Evolutionary conservation across 768 basidiomycete genomes (phyloP), one percentile per base, ranked within the genome.

Genomic region (Gymnopilus junonius): DNA sequence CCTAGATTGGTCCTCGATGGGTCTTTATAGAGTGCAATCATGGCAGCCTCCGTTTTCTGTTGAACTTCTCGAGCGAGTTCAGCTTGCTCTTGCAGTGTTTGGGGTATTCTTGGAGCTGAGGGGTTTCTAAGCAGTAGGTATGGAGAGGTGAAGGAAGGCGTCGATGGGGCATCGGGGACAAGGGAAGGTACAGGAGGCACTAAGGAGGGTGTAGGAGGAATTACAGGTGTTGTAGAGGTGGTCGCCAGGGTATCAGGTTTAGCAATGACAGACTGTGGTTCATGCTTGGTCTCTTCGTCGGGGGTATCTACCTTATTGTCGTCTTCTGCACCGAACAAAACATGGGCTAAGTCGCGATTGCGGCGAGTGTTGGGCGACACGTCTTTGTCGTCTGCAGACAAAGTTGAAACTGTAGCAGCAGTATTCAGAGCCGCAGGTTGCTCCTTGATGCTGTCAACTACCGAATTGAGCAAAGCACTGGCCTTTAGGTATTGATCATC

Each of bases 281-380:
- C 57, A 17, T 65, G 25, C 40, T 59, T 59, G 23, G 58, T 46
- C 48, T 63, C 64, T 23, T 65, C 60, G 55, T 65, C 62, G 14
- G 31, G 43, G 15, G 31, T 31, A 8, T 68, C 68, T 15, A 70
- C 70, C 42, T 74, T 74, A 6, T 72, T 68, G 15, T 80, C 75
- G 23, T 78, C 79, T 27, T 74, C 76, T n/a, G 77, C 74, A 17
- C 90, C 91, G 67, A 94, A 93, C 42, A 94, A 76, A 17, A 87
- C 88, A 59, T 89, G 88, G 2, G 92, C 89, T n/a, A 94, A 82
- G 70, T 91, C 90, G 66, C 89, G 81, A 65, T 90, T 88, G 57
- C 87, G 83, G 60, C 87, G 86, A 43, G 86, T 83, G 35, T 82
- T 85, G 27, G 79, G 86, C 11, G 82, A 86, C 17, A 70, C 59